phyloP scores from a whole-genome alignment of 306 rosid species.

The Inga oerstediana region DNA sequence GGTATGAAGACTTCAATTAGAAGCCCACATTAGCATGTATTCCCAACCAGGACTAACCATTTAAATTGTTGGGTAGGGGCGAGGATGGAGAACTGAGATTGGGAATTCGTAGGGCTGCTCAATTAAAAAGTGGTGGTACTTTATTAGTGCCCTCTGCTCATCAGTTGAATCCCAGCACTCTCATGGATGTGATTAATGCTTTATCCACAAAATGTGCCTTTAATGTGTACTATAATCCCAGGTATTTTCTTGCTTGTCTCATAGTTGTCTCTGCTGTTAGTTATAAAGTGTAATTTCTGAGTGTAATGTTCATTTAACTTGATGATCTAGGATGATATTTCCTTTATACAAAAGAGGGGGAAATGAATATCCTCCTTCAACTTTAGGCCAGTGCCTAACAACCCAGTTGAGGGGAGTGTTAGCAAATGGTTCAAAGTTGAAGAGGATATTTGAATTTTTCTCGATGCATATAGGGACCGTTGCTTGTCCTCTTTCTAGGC shows the following conservation, averaged over 20 bases:
- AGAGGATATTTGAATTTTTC: background rate
- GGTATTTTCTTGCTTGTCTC: slow-evolving; percentile 52
- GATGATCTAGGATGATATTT: background rate
- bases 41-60: background rate
- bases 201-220: slow-evolving; percentile 63
- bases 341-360: background rate
- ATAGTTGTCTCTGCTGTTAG: slow-evolving; percentile 18
- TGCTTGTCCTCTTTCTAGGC: background rate
- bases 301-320: slow-evolving; percentile 4
- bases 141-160: slow-evolving; percentile 56
- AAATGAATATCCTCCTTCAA: background rate
- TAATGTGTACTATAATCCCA: slow-evolving; percentile 79
- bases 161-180: slow-evolving; percentile 54
- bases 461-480: background rate
- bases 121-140: slow-evolving; percentile 61
- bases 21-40: slow-evolving; percentile 50
- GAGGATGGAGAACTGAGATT: slow-evolving; percentile 88
- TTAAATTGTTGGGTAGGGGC: slow-evolving; percentile 53
- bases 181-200: slow-evolving; percentile 71
- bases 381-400: background rate
- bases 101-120: slow-evolving; percentile 90
- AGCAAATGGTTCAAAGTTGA: background rate
- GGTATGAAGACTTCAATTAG: slow-evolving; percentile 55
- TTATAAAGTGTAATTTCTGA: background rate
- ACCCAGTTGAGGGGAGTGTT: background rate